These are phyloP conservation scores for Pseudotulostoma volvatum DNA, from an alignment of 495 filamentous ascomycete genomes.

Conservation along the genomic window DNA sequence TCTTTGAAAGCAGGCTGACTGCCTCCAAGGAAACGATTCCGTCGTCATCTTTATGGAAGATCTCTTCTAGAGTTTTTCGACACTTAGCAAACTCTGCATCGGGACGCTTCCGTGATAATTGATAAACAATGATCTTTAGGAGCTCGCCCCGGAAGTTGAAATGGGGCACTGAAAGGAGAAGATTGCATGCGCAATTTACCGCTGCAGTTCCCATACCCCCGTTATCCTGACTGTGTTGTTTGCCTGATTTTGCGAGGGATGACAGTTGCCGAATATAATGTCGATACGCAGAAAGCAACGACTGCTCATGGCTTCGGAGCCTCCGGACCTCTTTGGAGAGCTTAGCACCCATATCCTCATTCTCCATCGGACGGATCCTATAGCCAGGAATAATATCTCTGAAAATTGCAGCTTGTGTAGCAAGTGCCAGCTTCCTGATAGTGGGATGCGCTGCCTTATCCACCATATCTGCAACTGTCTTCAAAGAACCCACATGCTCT, in stretches of 20 bases:
- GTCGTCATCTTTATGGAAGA: slow-evolving; percentile 80
- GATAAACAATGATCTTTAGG: slow-evolving; percentile 69
- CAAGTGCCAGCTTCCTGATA: slow-evolving; percentile 69
- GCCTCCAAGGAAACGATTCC: slow-evolving; percentile 76
- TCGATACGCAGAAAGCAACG: slow-evolving; percentile 65
- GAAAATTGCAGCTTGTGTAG: slow-evolving; percentile 77
- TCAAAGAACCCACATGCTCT: slow-evolving; percentile 66
- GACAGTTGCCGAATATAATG: slow-evolving; percentile 61
- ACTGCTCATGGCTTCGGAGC: slow-evolving; percentile 66
- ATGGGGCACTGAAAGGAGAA: slow-evolving; percentile 69
- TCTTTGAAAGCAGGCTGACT: slow-evolving; percentile 69
- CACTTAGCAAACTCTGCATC: slow-evolving; percentile 67
- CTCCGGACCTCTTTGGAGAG: slow-evolving; percentile 82
- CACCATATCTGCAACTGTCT: slow-evolving; percentile 57
- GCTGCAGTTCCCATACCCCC: slow-evolving; percentile 48
- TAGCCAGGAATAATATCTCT: slow-evolving; percentile 95
- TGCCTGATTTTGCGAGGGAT: slow-evolving; percentile 38
- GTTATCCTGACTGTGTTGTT: slow-evolving; percentile 11
- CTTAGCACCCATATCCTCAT: slow-evolving; percentile 56
- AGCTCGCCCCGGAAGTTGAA: slow-evolving; percentile 91
- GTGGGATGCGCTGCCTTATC: slow-evolving; percentile 41
- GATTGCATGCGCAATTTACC: slow-evolving; percentile 64
- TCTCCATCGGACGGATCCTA: slow-evolving; percentile 65
- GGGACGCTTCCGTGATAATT: slow-evolving; percentile 48
- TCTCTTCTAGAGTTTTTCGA: slow-evolving; percentile 55